phyloP scores from a whole-genome alignment of 177 flowering plant genomes.

The Vitis hybrid region DNA sequence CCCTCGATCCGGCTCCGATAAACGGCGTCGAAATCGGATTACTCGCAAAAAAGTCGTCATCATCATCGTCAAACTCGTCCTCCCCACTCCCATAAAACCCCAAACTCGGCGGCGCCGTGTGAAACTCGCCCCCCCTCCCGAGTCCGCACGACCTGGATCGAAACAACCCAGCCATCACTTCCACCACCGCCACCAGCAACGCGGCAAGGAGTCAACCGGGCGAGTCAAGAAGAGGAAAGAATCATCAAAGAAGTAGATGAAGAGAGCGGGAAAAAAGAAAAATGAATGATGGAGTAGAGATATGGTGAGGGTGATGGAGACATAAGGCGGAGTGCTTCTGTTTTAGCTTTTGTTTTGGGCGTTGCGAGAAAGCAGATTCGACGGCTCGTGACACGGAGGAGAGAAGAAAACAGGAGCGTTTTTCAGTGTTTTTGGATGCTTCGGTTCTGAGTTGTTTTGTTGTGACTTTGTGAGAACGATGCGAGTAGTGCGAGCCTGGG shows the following conservation, averaged over 20 bases:
- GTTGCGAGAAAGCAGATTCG: background rate
- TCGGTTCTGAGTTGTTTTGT: constrained; percentile 9
- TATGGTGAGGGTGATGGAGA: constrained; percentile 7
- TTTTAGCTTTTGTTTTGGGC: background rate
- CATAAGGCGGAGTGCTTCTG: background rate
- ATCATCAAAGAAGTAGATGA: background rate
- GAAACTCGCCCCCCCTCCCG: constrained; percentile 20
- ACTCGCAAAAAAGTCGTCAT: constrained; percentile 10
- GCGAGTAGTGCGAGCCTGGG: background rate
- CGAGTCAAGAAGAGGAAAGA: background rate
- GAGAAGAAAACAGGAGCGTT: background rate
- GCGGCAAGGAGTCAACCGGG: background rate
- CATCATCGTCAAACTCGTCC: constrained; percentile 23
- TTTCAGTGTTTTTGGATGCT: background rate
- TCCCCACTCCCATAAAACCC: constrained; percentile 31
- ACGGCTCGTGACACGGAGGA: background rate
- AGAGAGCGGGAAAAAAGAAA: background rate
- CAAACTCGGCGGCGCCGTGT: constrained; percentile 26
- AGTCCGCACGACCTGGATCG: constrained; percentile 63
- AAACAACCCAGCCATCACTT: constrained; percentile 49
- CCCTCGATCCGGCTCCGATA: constrained; percentile 22
- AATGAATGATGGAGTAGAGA: background rate
- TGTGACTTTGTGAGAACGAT: background rate
- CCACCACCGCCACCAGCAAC: background rate
- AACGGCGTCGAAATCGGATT: constrained; percentile 50